These are phyloP conservation scores for Metrosideros polymorpha DNA, from an alignment of 441 rosid genomes.

Conservation along the genomic window DNA sequence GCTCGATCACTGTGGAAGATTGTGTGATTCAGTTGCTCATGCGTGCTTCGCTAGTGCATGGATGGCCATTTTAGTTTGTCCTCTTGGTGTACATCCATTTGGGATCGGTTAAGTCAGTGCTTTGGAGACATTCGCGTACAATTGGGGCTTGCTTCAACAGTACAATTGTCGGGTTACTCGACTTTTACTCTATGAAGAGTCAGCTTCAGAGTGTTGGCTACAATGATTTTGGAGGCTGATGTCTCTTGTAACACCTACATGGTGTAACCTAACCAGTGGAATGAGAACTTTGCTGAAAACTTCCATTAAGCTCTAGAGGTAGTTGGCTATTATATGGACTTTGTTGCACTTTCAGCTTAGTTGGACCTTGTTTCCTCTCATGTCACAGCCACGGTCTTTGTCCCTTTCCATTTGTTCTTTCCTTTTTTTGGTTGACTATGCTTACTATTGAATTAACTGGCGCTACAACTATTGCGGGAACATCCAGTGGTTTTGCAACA, in stretches of 20 bases:
- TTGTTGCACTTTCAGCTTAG: fast-evolving
- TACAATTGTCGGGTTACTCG: background rate
- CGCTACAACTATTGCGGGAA: background rate
- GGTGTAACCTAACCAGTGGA: background rate
- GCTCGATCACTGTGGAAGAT: background rate
- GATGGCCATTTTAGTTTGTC: background rate
- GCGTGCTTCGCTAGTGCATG: background rate
- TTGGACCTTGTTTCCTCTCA: background rate
- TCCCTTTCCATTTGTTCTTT: background rate
- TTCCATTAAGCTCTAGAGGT: background rate
- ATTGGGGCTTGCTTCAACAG: background rate
- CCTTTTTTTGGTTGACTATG: background rate
- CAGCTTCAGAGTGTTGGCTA: background rate
- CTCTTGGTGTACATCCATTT: background rate
- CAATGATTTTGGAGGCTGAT: background rate
- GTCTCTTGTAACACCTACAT: background rate
- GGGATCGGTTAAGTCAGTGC: background rate
- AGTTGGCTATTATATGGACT: background rate
- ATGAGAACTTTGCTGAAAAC: background rate
- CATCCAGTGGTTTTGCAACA: background rate
- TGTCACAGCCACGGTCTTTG: background rate
- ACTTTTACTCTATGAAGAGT: background rate
- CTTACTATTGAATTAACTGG: background rate
- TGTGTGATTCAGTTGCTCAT: background rate
- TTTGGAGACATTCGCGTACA: background rate